Evolutionary conservation across 176 grass and related monocot species (phyloP), one percentile per base, ranked within the genome.

Genomic region (Carex kokanica): DNA sequence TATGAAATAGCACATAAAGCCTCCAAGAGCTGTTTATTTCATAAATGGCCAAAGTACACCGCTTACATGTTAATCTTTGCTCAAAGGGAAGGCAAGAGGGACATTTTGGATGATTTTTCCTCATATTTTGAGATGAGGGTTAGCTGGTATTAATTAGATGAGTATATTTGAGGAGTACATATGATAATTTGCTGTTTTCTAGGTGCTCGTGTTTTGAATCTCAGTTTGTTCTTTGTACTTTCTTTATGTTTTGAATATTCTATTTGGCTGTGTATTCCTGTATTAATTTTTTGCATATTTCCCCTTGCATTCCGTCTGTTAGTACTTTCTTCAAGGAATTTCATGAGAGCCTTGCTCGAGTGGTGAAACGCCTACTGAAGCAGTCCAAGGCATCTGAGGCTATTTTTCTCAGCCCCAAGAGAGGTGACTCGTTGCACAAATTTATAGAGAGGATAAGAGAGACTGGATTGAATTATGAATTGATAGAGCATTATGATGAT

Each of bases 321-420:
- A 97, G 94, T 81, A 94, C 95, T 47, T 98, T 98, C 84, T 94
- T 98, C 83, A 91, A 93, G 85, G 88, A 91, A 87, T 94, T 90
- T 83, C 95, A 98, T 62, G 60, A 59, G 34, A 88, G 88, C 60
- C 88, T 99, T 80, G 91, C 83, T 38, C 17, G 16, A 21, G 60
- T 68, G 70, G 83, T 99, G 41, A 93, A 88, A 81, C 82, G 80
- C 8, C 51, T 95, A 52, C 49, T 99, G 89, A 88, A 88, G 88
- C 74, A 63, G 77, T 93, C 93, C 2, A 47, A 84, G 57, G 64
- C 69, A 58, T 99, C 93, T 8, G 86, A 92, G 15, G 96, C 91
- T 60, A 90, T 95, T 85, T 95, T 99, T 86, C 49, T 99, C 56
- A 83, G 93, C 60, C 96, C 96, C 9, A 89, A 89, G 83, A 93